Base-by-base conservation (phyloP, 495 filamentous ascomycete species). In the Ascodesmis nigricans region DNA sequence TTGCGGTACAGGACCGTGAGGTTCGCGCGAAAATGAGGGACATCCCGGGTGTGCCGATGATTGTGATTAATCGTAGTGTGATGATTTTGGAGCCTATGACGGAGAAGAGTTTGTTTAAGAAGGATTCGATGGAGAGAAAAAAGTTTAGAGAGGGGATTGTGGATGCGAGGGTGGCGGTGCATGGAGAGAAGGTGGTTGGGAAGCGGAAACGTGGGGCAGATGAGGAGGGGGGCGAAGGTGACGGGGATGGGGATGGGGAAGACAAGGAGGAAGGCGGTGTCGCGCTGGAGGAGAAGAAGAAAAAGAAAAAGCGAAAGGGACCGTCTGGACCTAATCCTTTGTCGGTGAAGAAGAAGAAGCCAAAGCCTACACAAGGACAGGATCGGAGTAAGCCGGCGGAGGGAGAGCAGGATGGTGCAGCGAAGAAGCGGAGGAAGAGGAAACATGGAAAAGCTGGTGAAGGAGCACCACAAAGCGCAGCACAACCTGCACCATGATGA, bases 31-130 rank as follows among this genome's bases (percentile, higher is more conserved):
- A 45, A 21, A 58, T 78, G 46, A 52, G 72, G 28, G 50, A 51
- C 2, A 54, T 78, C n/a, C 67, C 72, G 20, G 82, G 82, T 19
- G 71, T 79, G 23, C 81, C 81, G 16, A 56, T 82, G 19, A 66
- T 91, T 33, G 82, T 84, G 55, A 71, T 90, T 21, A 74, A 74
- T 54, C 65, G 79, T 36, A 78, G 73, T 35, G 81, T 92, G 10
- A 77, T 92, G 78, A 69, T 90, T 24, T 58, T 92, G 54, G 83
- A 92, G 58, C 78, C 80, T 1, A 80, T 91, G 78, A 70, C 76
- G 16, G 59, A 51, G 2, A 56, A 58, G 2, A 78, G 66, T 10
- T 62, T 64, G 36, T 61, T 61, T 21, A 64, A 71, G 15, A 62
- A 73, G 38, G 67, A 76, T 28, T 59, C 61, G 17, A 67, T 71